phyloP scores from a whole-genome alignment of 257 asterid species.

The Solanum peruvianum region DNA sequence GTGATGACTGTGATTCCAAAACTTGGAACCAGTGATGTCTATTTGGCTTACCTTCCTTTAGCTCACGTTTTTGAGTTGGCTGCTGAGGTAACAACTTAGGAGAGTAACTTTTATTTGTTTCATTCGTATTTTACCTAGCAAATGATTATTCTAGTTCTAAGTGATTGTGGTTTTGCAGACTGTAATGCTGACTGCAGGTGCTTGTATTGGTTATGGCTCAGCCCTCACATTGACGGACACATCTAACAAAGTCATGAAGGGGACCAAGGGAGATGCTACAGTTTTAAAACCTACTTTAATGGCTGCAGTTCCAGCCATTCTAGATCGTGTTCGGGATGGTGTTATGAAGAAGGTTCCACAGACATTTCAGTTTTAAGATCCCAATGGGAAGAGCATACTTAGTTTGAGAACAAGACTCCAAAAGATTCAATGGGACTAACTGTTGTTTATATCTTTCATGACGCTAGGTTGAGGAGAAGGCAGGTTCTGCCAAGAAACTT shows the following conservation, averaged over 20 bases:
- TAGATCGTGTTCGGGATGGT: slow-evolving; percentile 88
- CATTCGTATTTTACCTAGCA: neutral
- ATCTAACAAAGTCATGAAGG: slow-evolving; percentile 78
- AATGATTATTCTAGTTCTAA: slow-evolving; percentile 8
- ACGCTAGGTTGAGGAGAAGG: slow-evolving; percentile 72
- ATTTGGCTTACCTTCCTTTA: slow-evolving; percentile 83
- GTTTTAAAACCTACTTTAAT: slow-evolving; percentile 64
- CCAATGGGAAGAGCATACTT: neutral
- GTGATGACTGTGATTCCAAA: slow-evolving; percentile 75
- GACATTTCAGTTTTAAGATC: neutral
- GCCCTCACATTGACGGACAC: slow-evolving; percentile 84
- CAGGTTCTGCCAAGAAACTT: slow-evolving; percentile 67
- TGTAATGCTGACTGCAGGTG: slow-evolving; percentile 75
- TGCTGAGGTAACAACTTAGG: slow-evolving; percentile 58
- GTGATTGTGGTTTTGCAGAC: slow-evolving; percentile 35
- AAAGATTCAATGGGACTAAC: neutral
- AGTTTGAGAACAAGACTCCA: neutral
- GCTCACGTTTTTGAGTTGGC: slow-evolving; percentile 93
- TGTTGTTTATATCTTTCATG: slow-evolving; percentile 1
- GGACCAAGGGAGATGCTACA: slow-evolving; percentile 86
- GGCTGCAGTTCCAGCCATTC: slow-evolving; percentile 90
- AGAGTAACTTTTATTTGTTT: neutral
- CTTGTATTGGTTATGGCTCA: slow-evolving; percentile 79
- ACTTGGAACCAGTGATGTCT: slow-evolving; percentile 58
- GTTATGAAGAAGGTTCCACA: slow-evolving; percentile 66